Percentiles rank a stretch among this genome's conserved stretches.
These are phyloP conservation scores for Sarocladium oryzae DNA, from an alignment of 2,329 filamentous ascomycete genomes.

Conservation along the genomic window DNA sequence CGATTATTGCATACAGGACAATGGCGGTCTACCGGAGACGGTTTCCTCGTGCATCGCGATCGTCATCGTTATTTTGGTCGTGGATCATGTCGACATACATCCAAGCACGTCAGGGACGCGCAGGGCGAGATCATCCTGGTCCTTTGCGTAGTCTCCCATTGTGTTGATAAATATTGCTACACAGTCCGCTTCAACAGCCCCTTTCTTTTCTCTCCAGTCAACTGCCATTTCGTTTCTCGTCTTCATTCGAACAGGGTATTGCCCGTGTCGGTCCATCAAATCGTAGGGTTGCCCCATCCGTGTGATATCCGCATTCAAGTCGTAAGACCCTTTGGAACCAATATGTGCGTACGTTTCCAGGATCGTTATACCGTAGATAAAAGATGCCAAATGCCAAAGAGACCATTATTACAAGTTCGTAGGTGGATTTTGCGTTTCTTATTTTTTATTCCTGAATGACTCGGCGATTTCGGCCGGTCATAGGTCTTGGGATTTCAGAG, in stretches of 20 bases:
- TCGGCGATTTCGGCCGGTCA: not conserved
- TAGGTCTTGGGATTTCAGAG: too few species aligned
- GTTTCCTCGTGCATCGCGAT: slow-evolving; percentile 2
- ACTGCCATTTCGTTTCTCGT: slow-evolving; percentile 12
- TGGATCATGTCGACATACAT: slow-evolving; percentile 10
- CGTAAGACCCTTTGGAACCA: slow-evolving; percentile 8
- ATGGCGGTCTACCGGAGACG: not conserved
- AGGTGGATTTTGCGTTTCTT: slow-evolving; percentile 1
- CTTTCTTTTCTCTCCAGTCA: not conserved
- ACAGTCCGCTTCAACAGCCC: not conserved
- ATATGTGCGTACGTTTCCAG: slow-evolving; percentile 4
- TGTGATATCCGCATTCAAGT: slow-evolving; percentile 10
- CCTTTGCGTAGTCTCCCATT: slow-evolving; percentile 4
- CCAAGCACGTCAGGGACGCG: not conserved
- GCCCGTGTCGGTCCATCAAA: slow-evolving; percentile 14
- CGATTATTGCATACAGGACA: not conserved
- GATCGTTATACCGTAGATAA: slow-evolving; percentile 9
- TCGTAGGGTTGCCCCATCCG: slow-evolving; percentile 9
- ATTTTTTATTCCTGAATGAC: not conserved
- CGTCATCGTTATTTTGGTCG: slow-evolving; percentile 8
- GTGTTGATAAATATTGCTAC: slow-evolving; percentile 7
- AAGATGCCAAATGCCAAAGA: slow-evolving; percentile 9
- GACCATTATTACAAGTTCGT: slow-evolving; percentile 7
- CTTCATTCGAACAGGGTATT: slow-evolving; percentile 11
- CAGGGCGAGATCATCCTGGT: not conserved